Base-by-base conservation (phyloP, 176 grass and related monocot genomes). In the Guadua angustifolia region DNA sequence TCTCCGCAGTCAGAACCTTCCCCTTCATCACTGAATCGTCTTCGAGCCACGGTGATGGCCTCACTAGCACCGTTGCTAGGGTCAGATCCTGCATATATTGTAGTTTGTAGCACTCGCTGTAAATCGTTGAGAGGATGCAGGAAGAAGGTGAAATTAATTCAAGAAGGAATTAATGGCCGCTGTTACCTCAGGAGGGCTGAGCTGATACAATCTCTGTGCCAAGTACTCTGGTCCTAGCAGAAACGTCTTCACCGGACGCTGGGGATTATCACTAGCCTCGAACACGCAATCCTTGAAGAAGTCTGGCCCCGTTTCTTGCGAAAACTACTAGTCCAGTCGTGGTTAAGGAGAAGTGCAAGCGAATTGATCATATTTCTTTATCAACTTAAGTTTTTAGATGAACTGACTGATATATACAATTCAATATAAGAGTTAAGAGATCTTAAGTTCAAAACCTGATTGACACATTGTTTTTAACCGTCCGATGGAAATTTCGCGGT, bases 1-100 rank as follows among this genome's bases (percentile, higher is more conserved):
- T 25, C 8, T 82, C 68, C 5, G 66, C 56, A 7, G 77, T 67
- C 17, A 92, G 53, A 3, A 79, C 26, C 19, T 1, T 10, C 5
- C 33, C 80, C n/a, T 7, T 71, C 58, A 85, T 25, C 29, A 75
- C 65, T 60, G 24, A 9, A 12, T 92, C 89, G 2, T 82, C 74
- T 7, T 9, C 0, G 50, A 89, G 86, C 62, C 1, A 17, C 24
- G 3, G 40, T 0, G 47, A 56, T 45, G 85, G 46, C 58, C 86
- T 91, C 74, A 47, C 52, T 26, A 82, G 26, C 61, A 26, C 55
- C 10, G 9, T 92, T 4, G 66, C 85, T 26, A 95, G 83, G 0
- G 76, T 83, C 19, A 87, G 9, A 16, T 92, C 86, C 90, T 90
- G 71, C 22, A 29, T 61, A 13, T 61, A 61, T 59, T 24, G 56